These are phyloP conservation scores for Trichoderma koningiopsis DNA, from an alignment of 2,329 filamentous ascomycete species.

Conservation along the genomic window DNA sequence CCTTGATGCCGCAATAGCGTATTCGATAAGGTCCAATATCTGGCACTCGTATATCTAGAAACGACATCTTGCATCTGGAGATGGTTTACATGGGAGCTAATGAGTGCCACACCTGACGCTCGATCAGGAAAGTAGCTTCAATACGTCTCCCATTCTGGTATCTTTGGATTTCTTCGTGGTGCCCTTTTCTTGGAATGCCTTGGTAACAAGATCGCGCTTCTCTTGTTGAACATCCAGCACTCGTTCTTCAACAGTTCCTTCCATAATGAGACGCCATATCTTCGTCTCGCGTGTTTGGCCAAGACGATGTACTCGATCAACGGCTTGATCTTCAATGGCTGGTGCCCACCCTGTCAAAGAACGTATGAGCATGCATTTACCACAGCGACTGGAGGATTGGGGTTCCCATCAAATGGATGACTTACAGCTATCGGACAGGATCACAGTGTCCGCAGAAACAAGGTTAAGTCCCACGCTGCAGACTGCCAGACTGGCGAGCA, in stretches of 20 bases:
- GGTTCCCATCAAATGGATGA: slow-evolving; percentile 7
- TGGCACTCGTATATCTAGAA: not conserved
- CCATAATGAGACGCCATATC: slow-evolving; percentile 80
- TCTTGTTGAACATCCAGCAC: slow-evolving; percentile 77
- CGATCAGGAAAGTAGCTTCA: slow-evolving; percentile 37
- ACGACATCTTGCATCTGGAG: not conserved
- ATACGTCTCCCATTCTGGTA: slow-evolving; percentile 58
- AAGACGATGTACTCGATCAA: slow-evolving; percentile 83
- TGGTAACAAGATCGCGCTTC: slow-evolving; percentile 75
- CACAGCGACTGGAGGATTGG: not conserved
- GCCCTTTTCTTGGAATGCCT: slow-evolving; percentile 75
- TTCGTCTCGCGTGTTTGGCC: slow-evolving; percentile 79
- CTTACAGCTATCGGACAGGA: slow-evolving; percentile 75
- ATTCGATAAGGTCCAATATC: not conserved
- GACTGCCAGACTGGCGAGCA: slow-evolving; percentile 80
- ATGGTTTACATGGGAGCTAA: not conserved
- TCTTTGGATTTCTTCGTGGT: slow-evolving; percentile 57
- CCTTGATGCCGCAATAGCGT: not conserved
- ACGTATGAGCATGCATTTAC: not conserved
- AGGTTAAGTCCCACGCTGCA: slow-evolving; percentile 86
- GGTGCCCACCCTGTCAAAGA: slow-evolving; percentile 73
- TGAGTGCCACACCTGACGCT: not conserved
- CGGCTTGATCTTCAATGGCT: slow-evolving; percentile 87
- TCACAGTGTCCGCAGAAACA: slow-evolving; percentile 81
- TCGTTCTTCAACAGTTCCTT: slow-evolving; percentile 77